Percentiles rank a stretch among this genome's conserved stretches.
Conservation (phyloP, 2,329 filamentous ascomycete species). For the Paecilomyces sp. region DNA sequence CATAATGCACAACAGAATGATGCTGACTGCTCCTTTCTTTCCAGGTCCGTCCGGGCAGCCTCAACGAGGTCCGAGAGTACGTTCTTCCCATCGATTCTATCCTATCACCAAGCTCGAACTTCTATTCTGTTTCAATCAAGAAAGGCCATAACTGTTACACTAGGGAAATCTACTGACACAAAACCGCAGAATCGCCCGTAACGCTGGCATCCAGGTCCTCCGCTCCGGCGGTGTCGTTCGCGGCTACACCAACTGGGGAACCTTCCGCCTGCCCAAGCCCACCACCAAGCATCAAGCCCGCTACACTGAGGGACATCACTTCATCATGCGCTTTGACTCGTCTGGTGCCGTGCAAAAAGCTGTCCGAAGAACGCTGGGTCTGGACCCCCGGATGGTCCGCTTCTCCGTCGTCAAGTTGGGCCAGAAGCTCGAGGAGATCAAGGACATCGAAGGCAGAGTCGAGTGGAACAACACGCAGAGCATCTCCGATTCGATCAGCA, state of each 20-base stretch:
- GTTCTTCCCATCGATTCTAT: constrained; percentile 23
- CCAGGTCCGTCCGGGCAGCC: constrained; percentile 84
- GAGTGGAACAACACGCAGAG: constrained; percentile 41
- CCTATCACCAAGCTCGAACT: not conserved
- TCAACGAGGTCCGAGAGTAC: constrained; percentile 93
- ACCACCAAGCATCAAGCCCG: constrained; percentile 73
- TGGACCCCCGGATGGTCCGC: constrained; percentile 87
- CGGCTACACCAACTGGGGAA: constrained; percentile 90
- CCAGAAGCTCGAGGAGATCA: constrained; percentile 55
- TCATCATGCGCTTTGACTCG: constrained; percentile 93
- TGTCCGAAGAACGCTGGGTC: constrained; percentile 65
- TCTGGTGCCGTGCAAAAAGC: constrained; percentile 66
- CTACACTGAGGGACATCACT: constrained; percentile 87
- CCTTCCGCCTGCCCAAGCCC: constrained; percentile 76
- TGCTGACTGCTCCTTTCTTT: constrained; percentile 8
- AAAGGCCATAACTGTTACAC: not conserved
- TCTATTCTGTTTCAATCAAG: not conserved
- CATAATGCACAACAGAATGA: not conserved
- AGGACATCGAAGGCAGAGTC: constrained; percentile 49
- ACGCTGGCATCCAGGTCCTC: constrained; percentile 76
- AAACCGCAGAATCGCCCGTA: constrained; percentile 68
- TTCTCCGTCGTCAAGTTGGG: constrained; percentile 84
- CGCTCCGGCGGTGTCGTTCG: constrained; percentile 80
- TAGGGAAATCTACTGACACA: not conserved
- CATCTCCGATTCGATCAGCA: constrained; percentile 18